These are phyloP conservation scores for Globisporangium alternatum DNA, from an alignment of 352 stramenopile genomes.

Conservation along the genomic window DNA sequence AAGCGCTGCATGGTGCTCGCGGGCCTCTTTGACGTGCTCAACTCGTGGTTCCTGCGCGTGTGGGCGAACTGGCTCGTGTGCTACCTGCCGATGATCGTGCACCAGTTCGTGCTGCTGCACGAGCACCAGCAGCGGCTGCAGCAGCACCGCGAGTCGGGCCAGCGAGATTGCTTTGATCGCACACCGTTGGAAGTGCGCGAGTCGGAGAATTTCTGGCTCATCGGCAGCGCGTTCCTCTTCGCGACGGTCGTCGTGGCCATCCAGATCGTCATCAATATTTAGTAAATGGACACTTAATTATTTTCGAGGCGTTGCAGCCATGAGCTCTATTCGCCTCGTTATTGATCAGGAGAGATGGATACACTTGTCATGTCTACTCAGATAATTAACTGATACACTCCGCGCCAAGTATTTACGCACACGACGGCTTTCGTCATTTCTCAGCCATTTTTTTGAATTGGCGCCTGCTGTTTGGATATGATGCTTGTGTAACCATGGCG, in stretches of 20 bases:
- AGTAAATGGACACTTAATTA: background rate
- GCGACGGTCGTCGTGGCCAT: conserved; percentile 56
- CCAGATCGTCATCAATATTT: conserved; percentile 66
- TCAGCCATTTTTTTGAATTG: too few relatives aligned
- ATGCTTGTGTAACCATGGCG: too few relatives aligned
- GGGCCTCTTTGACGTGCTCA: conserved; percentile 53
- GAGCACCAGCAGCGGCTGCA: conserved; percentile 11
- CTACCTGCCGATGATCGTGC: conserved; percentile 30
- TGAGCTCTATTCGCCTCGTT: too few relatives aligned
- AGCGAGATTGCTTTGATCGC: conserved; percentile 33
- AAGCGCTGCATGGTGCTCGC: conserved; percentile 54
- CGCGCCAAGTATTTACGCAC: too few relatives aligned
- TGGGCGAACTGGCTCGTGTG: conserved; percentile 64
- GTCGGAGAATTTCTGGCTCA: conserved; percentile 57
- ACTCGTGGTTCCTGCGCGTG: conserved; percentile 50
- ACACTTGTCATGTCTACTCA: too few relatives aligned
- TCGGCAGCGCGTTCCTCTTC: conserved; percentile 53
- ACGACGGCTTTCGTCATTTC: too few relatives aligned
- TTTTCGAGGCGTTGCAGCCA: too few relatives aligned
- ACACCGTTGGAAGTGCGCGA: conserved; percentile 48
- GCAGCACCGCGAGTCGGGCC: background rate
- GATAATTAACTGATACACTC: too few relatives aligned
- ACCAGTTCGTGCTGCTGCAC: conserved; percentile 15
- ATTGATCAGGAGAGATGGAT: too few relatives aligned
- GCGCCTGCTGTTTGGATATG: too few relatives aligned